Base-by-base conservation (phyloP, 441 rosid genomes). In the Lagerstroemia fauriei region DNA sequence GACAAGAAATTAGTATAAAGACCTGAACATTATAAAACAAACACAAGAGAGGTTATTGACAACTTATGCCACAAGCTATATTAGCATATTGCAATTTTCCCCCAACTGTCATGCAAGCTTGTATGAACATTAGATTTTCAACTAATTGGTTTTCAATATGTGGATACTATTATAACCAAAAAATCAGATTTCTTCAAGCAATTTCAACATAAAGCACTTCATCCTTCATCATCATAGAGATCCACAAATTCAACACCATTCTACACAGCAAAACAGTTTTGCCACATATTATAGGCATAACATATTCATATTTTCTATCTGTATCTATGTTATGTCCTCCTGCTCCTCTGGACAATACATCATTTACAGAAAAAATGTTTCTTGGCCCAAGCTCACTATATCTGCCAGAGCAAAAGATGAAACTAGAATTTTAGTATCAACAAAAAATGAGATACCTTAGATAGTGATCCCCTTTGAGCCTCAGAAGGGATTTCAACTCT, bases 401-500 rank as follows among this genome's bases (percentile, higher is more conserved):
- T 50, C 17, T 50, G 12, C 56, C 56, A 11, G 9, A 50, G 56
- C 1, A 50, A n/a, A 78, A 41, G 27, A n/a, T 31, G 1, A 47
- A 44, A 41, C 6, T 9, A 78, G 48, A 46, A 47, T n/a, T 7
- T 7, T 27, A 8, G 31, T 66, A 66, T 31, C 32, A 66, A 31
- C 17, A 12, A 10, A 44, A 88, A 44, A 88, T 29, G 81, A 86
- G 17, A 84, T 95, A 95, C 98, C 7, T 97, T 95, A 59, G 99
- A 96, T 82, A 96, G 88, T 86, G 93, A 93, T 87, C 99, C 99
- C 68, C 91, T 91, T 79, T 94, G 98, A 84, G 98, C 95, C 94
- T 95, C 98, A 27, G 98, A 91, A 72, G 99, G 99, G 87, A 96
- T 94, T 90, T 96, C 99, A 85, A 96, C 83, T 95, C 93, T 87